Percentiles rank a stretch among this genome's conserved stretches.
These are phyloP conservation scores for Dryas octopetala DNA, from an alignment of 306 rosid genomes.

Conservation along the genomic window DNA sequence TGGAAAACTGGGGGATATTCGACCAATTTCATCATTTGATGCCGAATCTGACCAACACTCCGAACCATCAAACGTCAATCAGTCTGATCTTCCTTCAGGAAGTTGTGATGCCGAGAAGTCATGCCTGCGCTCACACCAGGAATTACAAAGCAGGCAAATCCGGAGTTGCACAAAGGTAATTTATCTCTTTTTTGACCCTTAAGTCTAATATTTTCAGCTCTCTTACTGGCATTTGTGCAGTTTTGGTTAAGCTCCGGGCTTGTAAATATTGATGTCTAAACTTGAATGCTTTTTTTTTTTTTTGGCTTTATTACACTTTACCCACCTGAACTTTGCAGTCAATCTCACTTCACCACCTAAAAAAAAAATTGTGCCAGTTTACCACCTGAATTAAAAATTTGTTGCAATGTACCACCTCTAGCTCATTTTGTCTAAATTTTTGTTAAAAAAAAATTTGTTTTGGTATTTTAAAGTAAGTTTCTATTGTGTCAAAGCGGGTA, in stretches of 20 bases:
- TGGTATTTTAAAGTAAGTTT: no score
- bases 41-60: conserved; percentile 77
- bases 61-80: conserved; percentile 84
- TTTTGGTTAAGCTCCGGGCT: not conserved
- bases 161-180: conserved; percentile 98
- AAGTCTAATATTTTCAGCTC: not conserved
- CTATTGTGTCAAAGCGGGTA: no score
- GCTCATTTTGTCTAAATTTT: no score
- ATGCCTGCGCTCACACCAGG: conserved; percentile 74
- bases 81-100: conserved; percentile 74
- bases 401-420: no score
- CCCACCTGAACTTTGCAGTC: no score
- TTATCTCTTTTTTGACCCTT: not conserved
- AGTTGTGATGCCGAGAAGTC: conserved; percentile 95
- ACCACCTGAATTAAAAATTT: no score
- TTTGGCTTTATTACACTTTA: no score
- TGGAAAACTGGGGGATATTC: conserved; percentile 53
- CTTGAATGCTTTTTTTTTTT: not conserved
- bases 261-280: not conserved
- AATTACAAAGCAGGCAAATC: conserved; percentile 83
- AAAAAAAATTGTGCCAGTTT: no score
- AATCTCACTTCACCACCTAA: no score
- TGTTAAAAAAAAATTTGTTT: no score
- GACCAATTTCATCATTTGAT: conserved; percentile 54
- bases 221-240: not conserved